These are phyloP conservation scores for Tubosaeta sp. DNA, from an alignment of 768 basidiomycete species.

Conservation along the genomic window DNA sequence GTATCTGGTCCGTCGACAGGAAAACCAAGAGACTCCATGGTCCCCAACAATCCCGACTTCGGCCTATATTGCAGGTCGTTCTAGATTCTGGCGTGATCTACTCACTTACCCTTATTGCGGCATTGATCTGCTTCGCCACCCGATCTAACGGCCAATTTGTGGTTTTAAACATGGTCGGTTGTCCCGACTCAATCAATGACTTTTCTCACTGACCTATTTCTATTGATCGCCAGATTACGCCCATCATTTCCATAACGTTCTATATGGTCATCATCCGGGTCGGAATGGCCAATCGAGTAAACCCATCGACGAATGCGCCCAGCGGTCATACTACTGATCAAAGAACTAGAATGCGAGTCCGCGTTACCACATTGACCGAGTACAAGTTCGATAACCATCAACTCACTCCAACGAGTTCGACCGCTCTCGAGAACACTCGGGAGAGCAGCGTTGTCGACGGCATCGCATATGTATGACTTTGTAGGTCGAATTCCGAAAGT, in stretches of 20 bases:
- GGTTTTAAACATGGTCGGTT: constrained; percentile 31
- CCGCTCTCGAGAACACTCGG: background rate
- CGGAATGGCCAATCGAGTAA: constrained; percentile 7
- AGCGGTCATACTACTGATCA: background rate
- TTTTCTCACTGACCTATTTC: background rate
- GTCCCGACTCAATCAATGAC: background rate
- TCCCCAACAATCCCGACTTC: background rate
- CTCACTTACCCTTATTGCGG: constrained; percentile 30
- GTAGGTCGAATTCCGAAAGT: background rate
- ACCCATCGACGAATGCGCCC: background rate
- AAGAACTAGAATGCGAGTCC: background rate
- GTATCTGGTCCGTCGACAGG: constrained; percentile 24
- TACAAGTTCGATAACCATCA: background rate
- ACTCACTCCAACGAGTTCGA: background rate
- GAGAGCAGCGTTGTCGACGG: background rate
- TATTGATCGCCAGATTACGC: constrained; percentile 20
- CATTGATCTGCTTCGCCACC: constrained; percentile 25
- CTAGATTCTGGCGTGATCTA: constrained; percentile 35
- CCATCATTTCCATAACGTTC: constrained; percentile 37
- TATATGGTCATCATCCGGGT: constrained; percentile 37
- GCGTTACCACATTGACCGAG: background rate
- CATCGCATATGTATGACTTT: background rate
- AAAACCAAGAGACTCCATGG: constrained; percentile 13
- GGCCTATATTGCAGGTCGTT: constrained; percentile 22
- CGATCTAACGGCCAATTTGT: constrained; percentile 30